A percentile compares a stretch with the other conserved stretches of the same genome.
Evolutionary conservation across 2,329 filamentous ascomycete genomes (phyloP).

Genomic region (Pseudocercospora eumusae): DNA sequence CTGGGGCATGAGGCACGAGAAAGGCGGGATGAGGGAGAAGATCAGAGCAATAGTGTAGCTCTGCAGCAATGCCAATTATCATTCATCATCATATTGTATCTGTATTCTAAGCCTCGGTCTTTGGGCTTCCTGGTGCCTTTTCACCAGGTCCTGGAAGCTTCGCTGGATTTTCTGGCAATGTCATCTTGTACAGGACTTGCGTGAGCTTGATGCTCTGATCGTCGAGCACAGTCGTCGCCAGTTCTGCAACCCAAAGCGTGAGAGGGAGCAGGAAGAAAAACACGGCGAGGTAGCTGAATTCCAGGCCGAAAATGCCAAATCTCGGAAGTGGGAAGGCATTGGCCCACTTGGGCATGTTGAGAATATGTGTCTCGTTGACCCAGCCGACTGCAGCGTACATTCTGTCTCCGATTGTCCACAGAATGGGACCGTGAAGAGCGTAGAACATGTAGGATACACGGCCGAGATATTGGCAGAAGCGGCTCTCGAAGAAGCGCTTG

Average conservation of each 20-base stretch:
- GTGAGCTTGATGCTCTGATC: slow-evolving; percentile 62
- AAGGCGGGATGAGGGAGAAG: not conserved
- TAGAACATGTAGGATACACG: slow-evolving; percentile 65
- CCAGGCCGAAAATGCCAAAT: slow-evolving; percentile 59
- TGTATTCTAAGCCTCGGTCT: slow-evolving; percentile 6
- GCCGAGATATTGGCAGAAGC: slow-evolving; percentile 63
- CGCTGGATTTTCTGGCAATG: slow-evolving; percentile 29
- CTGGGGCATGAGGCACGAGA: not conserved
- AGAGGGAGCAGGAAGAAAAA: slow-evolving; percentile 63
- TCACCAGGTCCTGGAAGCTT: slow-evolving; percentile 2
- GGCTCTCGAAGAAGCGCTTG: slow-evolving; percentile 59
- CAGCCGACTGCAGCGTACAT: slow-evolving; percentile 65
- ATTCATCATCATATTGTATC: slow-evolving; percentile 7
- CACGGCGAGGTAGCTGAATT: slow-evolving; percentile 60
- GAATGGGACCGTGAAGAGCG: slow-evolving; percentile 63
- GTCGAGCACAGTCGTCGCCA: slow-evolving; percentile 59
- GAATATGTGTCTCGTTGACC: slow-evolving; percentile 50
- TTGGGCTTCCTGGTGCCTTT: slow-evolving; percentile 8
- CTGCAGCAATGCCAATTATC: slow-evolving; percentile 2
- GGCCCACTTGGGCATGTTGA: slow-evolving; percentile 59
- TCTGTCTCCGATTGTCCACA: slow-evolving; percentile 62
- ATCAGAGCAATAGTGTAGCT: not conserved
- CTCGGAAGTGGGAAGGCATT: slow-evolving; percentile 58
- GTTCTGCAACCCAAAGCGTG: slow-evolving; percentile 60
- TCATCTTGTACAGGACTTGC: slow-evolving; percentile 58